Evolutionary conservation across 208 protist genomes (phyloP).

Genomic region (Crithidia thermophila): DNA sequence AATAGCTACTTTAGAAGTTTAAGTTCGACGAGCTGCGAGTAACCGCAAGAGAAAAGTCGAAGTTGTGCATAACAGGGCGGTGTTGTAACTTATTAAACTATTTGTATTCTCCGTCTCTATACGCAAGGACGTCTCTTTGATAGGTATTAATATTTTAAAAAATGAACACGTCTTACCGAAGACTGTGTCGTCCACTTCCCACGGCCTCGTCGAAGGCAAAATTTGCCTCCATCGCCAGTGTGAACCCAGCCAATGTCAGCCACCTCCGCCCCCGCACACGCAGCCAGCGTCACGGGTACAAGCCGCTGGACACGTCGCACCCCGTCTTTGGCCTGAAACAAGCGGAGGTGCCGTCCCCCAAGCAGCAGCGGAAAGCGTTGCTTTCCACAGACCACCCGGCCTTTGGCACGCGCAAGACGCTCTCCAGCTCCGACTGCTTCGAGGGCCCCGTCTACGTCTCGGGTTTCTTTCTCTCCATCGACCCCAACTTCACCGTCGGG

Average conservation of each 20-base stretch:
- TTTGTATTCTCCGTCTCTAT: no score
- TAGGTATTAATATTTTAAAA: no score
- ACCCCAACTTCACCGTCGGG: constrained; percentile 69
- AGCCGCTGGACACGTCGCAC: constrained; percentile 63
- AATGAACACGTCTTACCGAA: no score
- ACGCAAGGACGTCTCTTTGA: no score
- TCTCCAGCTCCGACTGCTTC: constrained; percentile 62
- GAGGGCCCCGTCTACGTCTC: constrained; percentile 71
- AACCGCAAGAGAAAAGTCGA: no score
- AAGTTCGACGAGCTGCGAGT: no score
- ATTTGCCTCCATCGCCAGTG: constrained; percentile 26
- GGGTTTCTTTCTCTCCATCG: constrained; percentile 81
- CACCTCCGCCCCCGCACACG: constrained; percentile 28
- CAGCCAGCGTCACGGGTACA: constrained; percentile 34
- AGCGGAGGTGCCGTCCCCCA: constrained; percentile 33
- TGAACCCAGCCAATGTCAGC: constrained; percentile 35
- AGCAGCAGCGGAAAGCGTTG: constrained; percentile 21
- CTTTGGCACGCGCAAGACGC: constrained; percentile 59
- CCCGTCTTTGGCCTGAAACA: constrained; percentile 75
- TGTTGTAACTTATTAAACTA: no score
- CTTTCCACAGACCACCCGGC: constrained; percentile 77
- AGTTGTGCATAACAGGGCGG: no score
- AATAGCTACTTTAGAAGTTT: no score
- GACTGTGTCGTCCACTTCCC: no score
- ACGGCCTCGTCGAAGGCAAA: neutral